phyloP scores from a whole-genome alignment of 257 asterid species.

The Anisodus acutangulus region DNA sequence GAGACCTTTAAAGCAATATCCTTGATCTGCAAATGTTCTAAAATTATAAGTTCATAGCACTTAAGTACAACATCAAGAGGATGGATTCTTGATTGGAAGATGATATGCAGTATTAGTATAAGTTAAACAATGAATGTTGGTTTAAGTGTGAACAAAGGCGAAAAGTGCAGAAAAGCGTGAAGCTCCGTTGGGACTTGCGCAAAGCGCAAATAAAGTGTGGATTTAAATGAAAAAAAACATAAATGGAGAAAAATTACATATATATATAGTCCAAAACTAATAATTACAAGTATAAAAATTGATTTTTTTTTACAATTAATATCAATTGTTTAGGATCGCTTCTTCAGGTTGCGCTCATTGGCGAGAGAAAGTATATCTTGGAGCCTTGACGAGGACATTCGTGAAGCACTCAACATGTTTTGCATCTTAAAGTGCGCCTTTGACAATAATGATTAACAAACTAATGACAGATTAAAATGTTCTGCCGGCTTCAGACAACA shows the following conservation, averaged over 20 bases:
- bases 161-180: background rate
- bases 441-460: background rate
- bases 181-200: too few relatives aligned
- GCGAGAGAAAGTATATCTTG: background rate
- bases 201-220: background rate
- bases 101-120: background rate
- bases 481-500: background rate
- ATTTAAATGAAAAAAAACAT: background rate
- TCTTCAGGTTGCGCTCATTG: background rate
- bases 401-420: background rate
- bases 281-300: background rate
- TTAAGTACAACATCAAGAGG: constrained; percentile 17
- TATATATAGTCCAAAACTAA: background rate
- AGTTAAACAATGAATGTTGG: background rate
- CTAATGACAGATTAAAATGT: background rate
- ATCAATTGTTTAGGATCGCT: background rate
- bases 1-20: constrained; percentile 93
- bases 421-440: background rate
- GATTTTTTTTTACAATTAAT: background rate
- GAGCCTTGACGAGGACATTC: background rate
- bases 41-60: background rate
- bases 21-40: constrained; percentile 61
- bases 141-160: background rate
- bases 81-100: background rate
- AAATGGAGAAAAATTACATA: background rate